Evolutionary conservation across 345 rosid genomes (phyloP).

Genomic region (Citrus hindsii): DNA sequence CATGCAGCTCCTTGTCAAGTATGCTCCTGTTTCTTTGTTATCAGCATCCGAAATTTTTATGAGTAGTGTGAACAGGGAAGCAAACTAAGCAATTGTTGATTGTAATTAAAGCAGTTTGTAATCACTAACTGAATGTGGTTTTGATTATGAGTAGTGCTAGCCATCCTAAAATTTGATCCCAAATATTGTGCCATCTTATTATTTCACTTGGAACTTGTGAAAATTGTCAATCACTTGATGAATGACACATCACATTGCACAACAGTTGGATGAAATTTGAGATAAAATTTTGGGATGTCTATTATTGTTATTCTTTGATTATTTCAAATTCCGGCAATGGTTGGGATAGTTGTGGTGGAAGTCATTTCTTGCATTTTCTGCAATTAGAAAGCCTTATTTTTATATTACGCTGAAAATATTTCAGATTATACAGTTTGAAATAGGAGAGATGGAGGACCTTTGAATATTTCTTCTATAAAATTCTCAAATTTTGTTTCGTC

Average conservation of each 20-base stretch:
- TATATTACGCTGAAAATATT: background rate
- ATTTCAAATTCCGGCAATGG: background rate
- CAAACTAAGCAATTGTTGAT: background rate
- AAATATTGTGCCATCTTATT: too few relatives aligned
- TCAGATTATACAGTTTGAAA: background rate
- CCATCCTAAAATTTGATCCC: too few relatives aligned
- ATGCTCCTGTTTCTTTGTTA: constrained; percentile 10
- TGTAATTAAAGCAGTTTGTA: background rate
- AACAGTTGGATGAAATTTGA: too few relatives aligned
- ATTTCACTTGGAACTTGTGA: too few relatives aligned
- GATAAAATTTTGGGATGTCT: too few relatives aligned
- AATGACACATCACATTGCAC: too few relatives aligned
- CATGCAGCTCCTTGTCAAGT: constrained; percentile 96
- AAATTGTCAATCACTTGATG: too few relatives aligned
- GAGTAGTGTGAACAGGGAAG: background rate
- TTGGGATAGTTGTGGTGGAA: background rate
- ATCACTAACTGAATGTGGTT: background rate
- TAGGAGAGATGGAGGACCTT: background rate
- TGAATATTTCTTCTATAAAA: background rate
- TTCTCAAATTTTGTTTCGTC: background rate
- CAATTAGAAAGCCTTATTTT: background rate
- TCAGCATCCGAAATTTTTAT: background rate
- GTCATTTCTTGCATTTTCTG: background rate
- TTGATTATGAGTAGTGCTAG: background rate
- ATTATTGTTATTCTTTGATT: too few relatives aligned